Base-by-base conservation (phyloP, 257 asterid species). In the Cordia subcordata region DNA sequence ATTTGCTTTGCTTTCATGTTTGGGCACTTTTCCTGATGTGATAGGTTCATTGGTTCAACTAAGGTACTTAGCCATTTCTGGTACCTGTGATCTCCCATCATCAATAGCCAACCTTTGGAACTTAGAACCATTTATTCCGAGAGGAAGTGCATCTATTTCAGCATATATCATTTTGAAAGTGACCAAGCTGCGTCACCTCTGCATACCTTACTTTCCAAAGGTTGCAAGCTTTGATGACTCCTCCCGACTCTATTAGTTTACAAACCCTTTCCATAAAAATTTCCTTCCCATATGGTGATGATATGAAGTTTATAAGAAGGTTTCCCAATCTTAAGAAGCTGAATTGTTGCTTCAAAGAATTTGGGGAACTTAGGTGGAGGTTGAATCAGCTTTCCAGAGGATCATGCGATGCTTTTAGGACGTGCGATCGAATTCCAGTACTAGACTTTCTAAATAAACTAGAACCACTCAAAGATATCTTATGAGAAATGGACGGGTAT, bases 381-480 rank as follows among this genome's bases (percentile, higher is more conserved):
- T n/a, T n/a, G n/a, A n/a, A n/a, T n/a, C n/a, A n/a, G n/a, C n/a
- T n/a, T n/a, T n/a, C n/a, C n/a, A n/a, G n/a, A n/a, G n/a, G n/a
- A n/a, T 47, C 22, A 1, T 45, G 10, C 27, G 54, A 23, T 47
- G n/a, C 10, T 45, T 49, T 40, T 15, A 16, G 9, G 57, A 9
- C 3, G 0, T 12, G 39, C 15, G 2, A 10, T 8, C 47, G 47
- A 11, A 38, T 38, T 17, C 72, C 62, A 0, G 49, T 49, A 40
- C 22, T 60, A 23, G 23, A 67, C 50, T 42, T 1, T 38, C 56
- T 59, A 17, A 38, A 3, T 13, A 42, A 40, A 23, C 46, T 59
- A 13, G 22, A 58, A 4, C 0, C 0, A 0, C 42, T 65, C 22
- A 0, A n/a, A 0, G 0, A 19, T 44, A 32, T 0, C 5, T 42